Conservation (phyloP, 2,329 filamentous ascomycete genomes). For the Polychaeton citri region DNA sequence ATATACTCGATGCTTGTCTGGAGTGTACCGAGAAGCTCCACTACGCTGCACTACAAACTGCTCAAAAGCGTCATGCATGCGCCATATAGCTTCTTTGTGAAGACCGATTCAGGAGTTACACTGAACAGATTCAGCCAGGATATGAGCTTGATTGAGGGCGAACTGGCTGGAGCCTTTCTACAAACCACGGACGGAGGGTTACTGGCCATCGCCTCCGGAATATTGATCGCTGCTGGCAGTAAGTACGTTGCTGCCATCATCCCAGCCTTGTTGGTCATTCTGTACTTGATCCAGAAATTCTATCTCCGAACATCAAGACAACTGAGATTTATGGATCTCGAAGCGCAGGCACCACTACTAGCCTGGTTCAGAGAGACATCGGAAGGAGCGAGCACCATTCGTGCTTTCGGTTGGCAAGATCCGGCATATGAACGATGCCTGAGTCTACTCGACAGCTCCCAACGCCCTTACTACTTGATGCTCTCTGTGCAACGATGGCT, state of each 20-base stretch:
- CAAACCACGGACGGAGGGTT: constrained; percentile 5
- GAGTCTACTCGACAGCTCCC: no score
- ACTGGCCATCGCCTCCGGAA: constrained; percentile 20
- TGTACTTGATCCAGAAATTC: constrained; percentile 31
- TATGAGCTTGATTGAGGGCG: constrained; percentile 31
- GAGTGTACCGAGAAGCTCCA: no score
- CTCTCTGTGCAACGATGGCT: no score
- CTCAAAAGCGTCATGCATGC: no score
- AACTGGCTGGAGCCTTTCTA: constrained; percentile 23
- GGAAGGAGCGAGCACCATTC: no score
- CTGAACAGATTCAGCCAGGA: constrained; percentile 36
- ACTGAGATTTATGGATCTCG: constrained; percentile 40
- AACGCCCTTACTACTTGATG: no score
- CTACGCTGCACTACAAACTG: no score
- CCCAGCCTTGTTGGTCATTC: constrained; percentile 22
- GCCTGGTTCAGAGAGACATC: no score
- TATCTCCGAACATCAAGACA: constrained; percentile 37
- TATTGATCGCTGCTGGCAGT: constrained; percentile 26
- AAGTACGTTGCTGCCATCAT: constrained; percentile 26
- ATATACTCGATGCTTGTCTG: no score
- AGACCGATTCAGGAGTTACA: constrained; percentile 30
- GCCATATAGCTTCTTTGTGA: constrained; percentile 31
- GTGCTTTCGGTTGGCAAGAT: no score
- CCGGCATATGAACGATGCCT: no score
- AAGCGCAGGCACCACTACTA: no score